Evolutionary conservation across 495 filamentous ascomycete species (phyloP).

Genomic region (Neurospora sp.): DNA sequence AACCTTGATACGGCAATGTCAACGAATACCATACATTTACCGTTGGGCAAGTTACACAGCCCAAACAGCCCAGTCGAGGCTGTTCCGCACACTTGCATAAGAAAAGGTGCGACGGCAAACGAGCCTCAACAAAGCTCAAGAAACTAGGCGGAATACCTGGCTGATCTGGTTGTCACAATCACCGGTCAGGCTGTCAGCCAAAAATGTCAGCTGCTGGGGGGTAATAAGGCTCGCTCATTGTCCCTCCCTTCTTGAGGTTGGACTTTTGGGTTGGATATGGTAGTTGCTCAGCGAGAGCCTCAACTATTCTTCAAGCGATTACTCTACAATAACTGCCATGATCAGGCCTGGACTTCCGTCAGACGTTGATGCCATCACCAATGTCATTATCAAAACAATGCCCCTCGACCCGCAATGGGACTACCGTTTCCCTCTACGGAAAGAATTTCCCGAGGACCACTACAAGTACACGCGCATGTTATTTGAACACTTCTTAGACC

Average conservation of each 20-base stretch:
- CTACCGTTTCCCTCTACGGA: slow-evolving; percentile 26
- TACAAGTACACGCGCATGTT: slow-evolving; percentile 25
- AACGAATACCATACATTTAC: background rate
- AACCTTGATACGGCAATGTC: background rate
- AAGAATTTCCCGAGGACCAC: slow-evolving; percentile 23
- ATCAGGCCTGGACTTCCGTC: slow-evolving; percentile 14
- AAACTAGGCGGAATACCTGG: background rate
- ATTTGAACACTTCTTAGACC: slow-evolving; percentile 25
- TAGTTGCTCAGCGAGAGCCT: background rate
- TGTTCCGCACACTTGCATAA: background rate
- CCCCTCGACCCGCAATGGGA: slow-evolving; percentile 30
- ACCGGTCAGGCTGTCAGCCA: background rate
- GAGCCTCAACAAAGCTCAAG: background rate
- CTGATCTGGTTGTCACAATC: background rate
- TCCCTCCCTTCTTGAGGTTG: background rate
- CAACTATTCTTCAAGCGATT: background rate
- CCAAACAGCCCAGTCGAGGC: background rate
- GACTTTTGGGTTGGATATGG: background rate
- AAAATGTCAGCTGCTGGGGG: background rate
- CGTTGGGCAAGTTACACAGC: background rate
- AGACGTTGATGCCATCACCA: slow-evolving; percentile 26
- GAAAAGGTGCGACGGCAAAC: background rate
- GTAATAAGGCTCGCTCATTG: background rate
- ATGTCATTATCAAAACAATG: slow-evolving; percentile 26
- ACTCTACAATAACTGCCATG: slow-evolving; percentile 8